Evolutionary conservation across 495 filamentous ascomycete species (phyloP).

Genomic region (Aspergillus sparsus): DNA sequence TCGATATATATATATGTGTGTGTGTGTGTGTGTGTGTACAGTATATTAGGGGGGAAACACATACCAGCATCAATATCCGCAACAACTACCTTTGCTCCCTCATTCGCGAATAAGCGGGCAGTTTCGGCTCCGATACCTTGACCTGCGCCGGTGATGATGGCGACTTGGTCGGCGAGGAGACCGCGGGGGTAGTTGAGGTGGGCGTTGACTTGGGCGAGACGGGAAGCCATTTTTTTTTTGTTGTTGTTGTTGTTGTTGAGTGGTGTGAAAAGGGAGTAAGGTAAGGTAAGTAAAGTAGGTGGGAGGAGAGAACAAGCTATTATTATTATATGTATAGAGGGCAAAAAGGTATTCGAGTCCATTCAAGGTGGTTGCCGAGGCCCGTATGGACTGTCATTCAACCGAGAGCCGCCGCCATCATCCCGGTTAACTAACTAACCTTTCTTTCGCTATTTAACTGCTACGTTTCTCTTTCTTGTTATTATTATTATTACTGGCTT

Average conservation of each 20-base stretch:
- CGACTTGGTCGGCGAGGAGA: conserved; percentile 74
- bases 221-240: conserved; percentile 43
- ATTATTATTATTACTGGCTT: too few species aligned
- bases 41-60: conserved; percentile 22
- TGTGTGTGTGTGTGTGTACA: too few species aligned
- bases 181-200: conserved; percentile 82
- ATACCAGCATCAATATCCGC: conserved; percentile 76
- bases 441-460: background rate
- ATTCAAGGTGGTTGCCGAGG: conserved; percentile 14
- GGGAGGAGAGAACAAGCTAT: background rate
- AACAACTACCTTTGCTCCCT: conserved; percentile 80
- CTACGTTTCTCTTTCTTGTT: too few species aligned
- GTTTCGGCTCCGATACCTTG: conserved; percentile 88
- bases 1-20: background rate
- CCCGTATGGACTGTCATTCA: background rate
- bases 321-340: background rate
- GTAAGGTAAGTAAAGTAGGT: background rate
- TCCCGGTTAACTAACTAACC: background rate
- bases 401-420: conserved; percentile 11
- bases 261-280: too few species aligned
- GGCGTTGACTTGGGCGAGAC: conserved; percentile 65
- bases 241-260: too few species aligned
- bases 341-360: background rate
- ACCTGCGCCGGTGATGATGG: conserved; percentile 84
- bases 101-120: conserved; percentile 77